These are phyloP conservation scores for Termitomyces sp. DNA, from an alignment of 768 basidiomycete genomes.

Conservation along the genomic window DNA sequence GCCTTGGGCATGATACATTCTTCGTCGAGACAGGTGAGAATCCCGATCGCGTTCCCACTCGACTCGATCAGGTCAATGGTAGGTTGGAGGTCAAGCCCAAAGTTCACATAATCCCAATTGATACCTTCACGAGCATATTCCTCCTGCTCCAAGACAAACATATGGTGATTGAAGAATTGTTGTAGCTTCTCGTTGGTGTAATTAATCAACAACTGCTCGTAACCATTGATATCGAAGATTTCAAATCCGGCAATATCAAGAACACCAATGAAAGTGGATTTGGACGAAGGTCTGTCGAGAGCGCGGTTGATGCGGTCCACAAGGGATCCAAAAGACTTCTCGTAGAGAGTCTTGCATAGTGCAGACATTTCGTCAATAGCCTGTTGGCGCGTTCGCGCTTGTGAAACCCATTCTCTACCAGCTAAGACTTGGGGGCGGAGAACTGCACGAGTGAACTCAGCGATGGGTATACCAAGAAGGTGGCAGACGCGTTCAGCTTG, in stretches of 20 bases:
- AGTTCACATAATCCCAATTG: slow-evolving; percentile 97
- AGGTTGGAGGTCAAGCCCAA: slow-evolving; percentile 94
- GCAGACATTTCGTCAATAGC: slow-evolving; percentile 89
- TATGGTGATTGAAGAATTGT: slow-evolving; percentile 98
- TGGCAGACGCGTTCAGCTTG: slow-evolving; percentile 90
- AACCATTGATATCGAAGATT: slow-evolving; percentile 90
- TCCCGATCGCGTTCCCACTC: slow-evolving; percentile 74
- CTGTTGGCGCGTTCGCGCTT: slow-evolving; percentile 86
- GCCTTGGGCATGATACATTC: slow-evolving; percentile 99
- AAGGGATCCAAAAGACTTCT: slow-evolving; percentile 90
- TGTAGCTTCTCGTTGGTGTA: slow-evolving; percentile 98
- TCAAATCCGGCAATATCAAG: slow-evolving; percentile 99
- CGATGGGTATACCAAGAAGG: slow-evolving; percentile 80
- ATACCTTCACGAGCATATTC: slow-evolving; percentile 96
- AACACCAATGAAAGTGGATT: slow-evolving; percentile 94
- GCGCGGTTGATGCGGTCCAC: slow-evolving; percentile 95
- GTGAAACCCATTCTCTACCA: slow-evolving; percentile 95
- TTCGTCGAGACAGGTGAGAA: slow-evolving; percentile 91
- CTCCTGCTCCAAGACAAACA: slow-evolving; percentile 99
- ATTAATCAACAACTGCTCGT: slow-evolving; percentile 98
- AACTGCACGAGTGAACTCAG: slow-evolving; percentile 85
- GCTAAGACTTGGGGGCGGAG: slow-evolving; percentile 88
- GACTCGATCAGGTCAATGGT: slow-evolving; percentile 98
- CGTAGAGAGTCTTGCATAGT: slow-evolving; percentile 92
- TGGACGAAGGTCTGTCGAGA: slow-evolving; percentile 86